Evolutionary conservation across 768 basidiomycete genomes (phyloP).

Genomic region (Tulasnella sp.): DNA sequence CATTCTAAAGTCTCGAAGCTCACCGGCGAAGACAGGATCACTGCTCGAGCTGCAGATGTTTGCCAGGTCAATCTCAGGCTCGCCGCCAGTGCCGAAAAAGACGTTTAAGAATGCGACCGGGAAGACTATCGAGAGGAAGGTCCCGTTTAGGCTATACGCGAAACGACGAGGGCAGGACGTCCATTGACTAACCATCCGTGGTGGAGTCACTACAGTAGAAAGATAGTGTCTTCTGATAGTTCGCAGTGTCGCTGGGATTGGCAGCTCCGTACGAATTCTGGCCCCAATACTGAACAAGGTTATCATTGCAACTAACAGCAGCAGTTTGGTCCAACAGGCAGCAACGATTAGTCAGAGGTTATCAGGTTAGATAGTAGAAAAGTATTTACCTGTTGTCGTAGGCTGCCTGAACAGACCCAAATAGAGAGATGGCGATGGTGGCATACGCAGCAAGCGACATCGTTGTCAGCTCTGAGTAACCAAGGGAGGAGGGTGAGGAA

Average conservation of each 20-base stretch:
- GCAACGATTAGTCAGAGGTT: no score
- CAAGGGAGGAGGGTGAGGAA: no score
- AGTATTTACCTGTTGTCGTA: no score
- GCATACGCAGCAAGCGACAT: no score
- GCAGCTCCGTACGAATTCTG: slow-evolving; percentile 63
- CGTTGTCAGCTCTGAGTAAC: no score
- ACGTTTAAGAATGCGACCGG: slow-evolving; percentile 57
- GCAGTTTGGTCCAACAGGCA: no score
- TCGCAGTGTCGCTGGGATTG: slow-evolving; percentile 35
- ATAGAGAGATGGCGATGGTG: no score
- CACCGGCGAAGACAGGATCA: slow-evolving; percentile 28
- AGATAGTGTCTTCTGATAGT: slow-evolving; percentile 49
- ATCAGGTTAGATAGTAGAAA: no score
- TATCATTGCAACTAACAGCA: slow-evolving; percentile 14
- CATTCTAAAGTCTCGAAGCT: not conserved
- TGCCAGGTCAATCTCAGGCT: slow-evolving; percentile 56
- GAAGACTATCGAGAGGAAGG: slow-evolving; percentile 22
- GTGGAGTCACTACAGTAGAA: slow-evolving; percentile 63
- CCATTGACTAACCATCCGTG: slow-evolving; percentile 38
- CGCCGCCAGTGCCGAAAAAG: slow-evolving; percentile 51
- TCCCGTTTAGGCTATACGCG: not conserved
- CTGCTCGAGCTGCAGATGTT: slow-evolving; percentile 28
- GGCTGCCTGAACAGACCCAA: no score
- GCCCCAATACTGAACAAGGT: slow-evolving; percentile 43
- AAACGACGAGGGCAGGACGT: not conserved